Base-by-base conservation (phyloP, 2,329 filamentous ascomycete species). In the Fonsecaea multimorphosa region DNA sequence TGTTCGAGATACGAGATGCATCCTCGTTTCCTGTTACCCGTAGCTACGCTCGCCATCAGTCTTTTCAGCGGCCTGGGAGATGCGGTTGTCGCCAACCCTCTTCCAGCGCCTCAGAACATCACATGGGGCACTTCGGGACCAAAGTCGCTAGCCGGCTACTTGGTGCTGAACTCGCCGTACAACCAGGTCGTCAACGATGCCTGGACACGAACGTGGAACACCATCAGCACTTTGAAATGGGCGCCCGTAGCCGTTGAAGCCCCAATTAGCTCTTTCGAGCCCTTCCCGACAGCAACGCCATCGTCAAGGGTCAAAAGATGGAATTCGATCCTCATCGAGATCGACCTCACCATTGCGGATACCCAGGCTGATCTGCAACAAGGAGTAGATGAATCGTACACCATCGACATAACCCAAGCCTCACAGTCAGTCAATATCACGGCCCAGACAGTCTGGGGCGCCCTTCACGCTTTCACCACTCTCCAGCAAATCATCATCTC, bases 361-460 rank as follows among this genome's bases (percentile, higher is more conserved):
- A 73, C 72, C 49, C 68, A 78, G 12, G 83, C 81, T 3, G 78
- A 83, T 64, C 76, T 87, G 32, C 79, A 85, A 71, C 84, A 86
- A 68, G 84, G 83, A 2, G 84, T 86, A 24, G 82, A 86, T 63
- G 84, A 86, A 71, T 85, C 83, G n/a, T 86, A 86, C 72, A 83
- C 79, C 0, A 70, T 86, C 22, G 76, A 80, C 19, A 78, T 85
- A 40, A 68, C 73, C 0, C 68, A 75, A 5, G 73, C 72, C 22
- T 82, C 82, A 2, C 73, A 75, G 36, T 74, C 74, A 3, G 75
- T 86, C 63, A 71, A 78, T 8, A 81, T 86, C 68, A 79, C 76
- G 1, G 80, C 84, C 29, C 74, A 82, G 72, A 86, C 84, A 0
- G 77, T 82, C 53, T 86, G 84, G 78, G 84, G 84, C 40, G 84